phyloP scores from a whole-genome alignment of 331 rosid species.

The Cydonia oblonga region DNA sequence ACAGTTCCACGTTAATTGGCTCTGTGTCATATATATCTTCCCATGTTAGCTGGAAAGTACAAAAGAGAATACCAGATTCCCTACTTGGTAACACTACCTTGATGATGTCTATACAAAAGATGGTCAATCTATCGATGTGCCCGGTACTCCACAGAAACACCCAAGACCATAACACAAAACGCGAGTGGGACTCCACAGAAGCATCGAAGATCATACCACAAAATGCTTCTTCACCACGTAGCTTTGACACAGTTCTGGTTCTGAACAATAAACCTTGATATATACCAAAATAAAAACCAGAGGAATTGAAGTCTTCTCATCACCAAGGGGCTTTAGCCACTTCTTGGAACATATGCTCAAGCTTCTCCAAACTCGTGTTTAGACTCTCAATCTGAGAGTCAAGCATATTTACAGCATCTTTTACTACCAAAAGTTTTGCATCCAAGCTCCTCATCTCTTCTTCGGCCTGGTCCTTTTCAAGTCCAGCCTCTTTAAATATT shows the following conservation, averaged over 20 bases:
- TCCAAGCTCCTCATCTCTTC: slow-evolving; percentile 18
- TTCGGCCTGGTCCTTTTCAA: slow-evolving; percentile 11
- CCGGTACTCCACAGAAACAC: neutral
- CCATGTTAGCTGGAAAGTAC: neutral
- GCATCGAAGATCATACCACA: neutral
- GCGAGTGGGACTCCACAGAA: neutral
- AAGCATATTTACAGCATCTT: slow-evolving; percentile 8
- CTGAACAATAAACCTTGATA: neutral
- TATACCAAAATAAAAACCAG: no score
- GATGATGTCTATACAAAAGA: neutral
- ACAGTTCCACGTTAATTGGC: neutral
- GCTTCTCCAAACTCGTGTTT: slow-evolving; percentile 2
- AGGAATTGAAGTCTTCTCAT: neutral
- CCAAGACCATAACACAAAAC: no score
- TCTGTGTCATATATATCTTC: neutral
- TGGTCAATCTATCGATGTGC: neutral
- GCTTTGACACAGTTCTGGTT: neutral
- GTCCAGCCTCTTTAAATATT: slow-evolving; percentile 16
- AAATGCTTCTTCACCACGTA: neutral
- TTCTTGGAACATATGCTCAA: slow-evolving; percentile 23
- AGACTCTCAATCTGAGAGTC: slow-evolving; percentile 12
- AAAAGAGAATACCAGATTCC: neutral
- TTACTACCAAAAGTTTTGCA: slow-evolving; percentile 12
- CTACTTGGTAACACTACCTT: neutral
- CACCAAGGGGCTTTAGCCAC: slow-evolving; percentile 45